Evolutionary conservation across 768 basidiomycete genomes (phyloP).

Genomic region (Leccinum imitatum): DNA sequence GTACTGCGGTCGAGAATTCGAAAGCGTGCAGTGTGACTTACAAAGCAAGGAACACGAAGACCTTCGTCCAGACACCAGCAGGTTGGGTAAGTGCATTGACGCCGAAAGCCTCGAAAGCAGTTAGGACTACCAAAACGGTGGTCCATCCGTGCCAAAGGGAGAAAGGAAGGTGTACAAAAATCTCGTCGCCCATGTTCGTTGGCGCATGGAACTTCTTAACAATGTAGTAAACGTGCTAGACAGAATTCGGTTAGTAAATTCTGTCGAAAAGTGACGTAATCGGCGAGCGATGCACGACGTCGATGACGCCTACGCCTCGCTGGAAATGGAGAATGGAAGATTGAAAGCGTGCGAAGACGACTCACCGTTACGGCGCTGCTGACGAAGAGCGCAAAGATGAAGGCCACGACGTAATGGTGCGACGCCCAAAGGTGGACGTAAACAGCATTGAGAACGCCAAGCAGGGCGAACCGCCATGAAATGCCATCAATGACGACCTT

Average conservation of each 20-base stretch:
- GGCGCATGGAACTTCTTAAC: constrained; percentile 84
- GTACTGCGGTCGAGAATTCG: neutral
- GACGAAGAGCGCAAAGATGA: constrained; percentile 86
- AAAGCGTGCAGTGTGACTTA: constrained; percentile 36
- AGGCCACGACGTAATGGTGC: constrained; percentile 76
- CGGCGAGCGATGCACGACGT: neutral
- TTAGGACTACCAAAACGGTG: constrained; percentile 77
- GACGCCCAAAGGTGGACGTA: constrained; percentile 87
- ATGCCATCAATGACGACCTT: constrained; percentile 81
- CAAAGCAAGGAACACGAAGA: constrained; percentile 92
- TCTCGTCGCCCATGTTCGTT: constrained; percentile 67
- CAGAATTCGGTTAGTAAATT: constrained; percentile 15
- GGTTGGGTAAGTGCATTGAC: constrained; percentile 60
- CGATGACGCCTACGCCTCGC: constrained; percentile 2
- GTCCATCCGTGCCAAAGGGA: constrained; percentile 95
- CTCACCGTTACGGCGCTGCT: constrained; percentile 62
- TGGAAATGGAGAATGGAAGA: constrained; percentile 18
- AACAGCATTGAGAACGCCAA: constrained; percentile 83
- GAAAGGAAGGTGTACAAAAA: constrained; percentile 95
- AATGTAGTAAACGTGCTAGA: constrained; percentile 87
- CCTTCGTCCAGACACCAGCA: constrained; percentile 89
- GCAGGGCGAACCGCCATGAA: constrained; percentile 87
- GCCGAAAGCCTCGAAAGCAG: constrained; percentile 88
- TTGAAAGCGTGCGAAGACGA: constrained; percentile 1
- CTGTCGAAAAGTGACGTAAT: constrained; percentile 4